phyloP scores from a whole-genome alignment of 208 protist species.

The Blastocrithidia nonstop region DNA sequence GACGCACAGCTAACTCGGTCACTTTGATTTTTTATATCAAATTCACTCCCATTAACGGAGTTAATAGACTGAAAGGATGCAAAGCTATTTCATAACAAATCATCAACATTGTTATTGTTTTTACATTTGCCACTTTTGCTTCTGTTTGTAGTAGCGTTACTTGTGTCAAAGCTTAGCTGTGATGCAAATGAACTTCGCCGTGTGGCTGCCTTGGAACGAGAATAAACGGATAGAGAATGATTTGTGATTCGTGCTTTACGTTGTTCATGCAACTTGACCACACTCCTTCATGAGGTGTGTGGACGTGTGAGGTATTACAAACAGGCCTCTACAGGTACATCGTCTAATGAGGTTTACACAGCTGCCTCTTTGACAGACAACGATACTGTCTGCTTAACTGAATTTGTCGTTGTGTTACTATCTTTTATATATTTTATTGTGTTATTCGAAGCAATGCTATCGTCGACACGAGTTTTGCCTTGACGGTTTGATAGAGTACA shows the following conservation, averaged over 20 bases:
- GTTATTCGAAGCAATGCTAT: not conserved
- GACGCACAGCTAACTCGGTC: constrained; percentile 1
- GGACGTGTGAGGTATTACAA: constrained; percentile 78
- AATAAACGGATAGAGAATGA: constrained; percentile 18
- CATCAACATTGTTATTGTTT: too few species aligned
- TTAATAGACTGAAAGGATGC: too few species aligned
- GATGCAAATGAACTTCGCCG: constrained; percentile 22
- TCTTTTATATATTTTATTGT: not conserved
- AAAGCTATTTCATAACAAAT: too few species aligned
- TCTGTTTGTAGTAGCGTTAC: too few species aligned
- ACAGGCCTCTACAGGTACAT: constrained; percentile 53
- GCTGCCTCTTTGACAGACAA: constrained; percentile 8
- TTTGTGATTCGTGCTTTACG: constrained; percentile 22
- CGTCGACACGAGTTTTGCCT: too few species aligned
- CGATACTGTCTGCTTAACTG: too few species aligned
- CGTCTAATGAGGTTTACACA: constrained; percentile 45
- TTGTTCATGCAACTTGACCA: constrained; percentile 14
- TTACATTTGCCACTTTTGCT: too few species aligned
- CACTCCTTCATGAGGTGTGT: constrained; percentile 79
- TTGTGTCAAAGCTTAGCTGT: too few species aligned
- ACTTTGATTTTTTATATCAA: too few species aligned
- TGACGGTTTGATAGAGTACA: too few species aligned
- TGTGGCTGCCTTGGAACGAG: constrained; percentile 28
- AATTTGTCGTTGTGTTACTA: not conserved
- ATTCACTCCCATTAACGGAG: too few species aligned